Evolutionary conservation across 371 early-diverging fungal genomes (phyloP), one percentile per base, ranked within the genome.

Genomic region (Parasitella parasitica): DNA sequence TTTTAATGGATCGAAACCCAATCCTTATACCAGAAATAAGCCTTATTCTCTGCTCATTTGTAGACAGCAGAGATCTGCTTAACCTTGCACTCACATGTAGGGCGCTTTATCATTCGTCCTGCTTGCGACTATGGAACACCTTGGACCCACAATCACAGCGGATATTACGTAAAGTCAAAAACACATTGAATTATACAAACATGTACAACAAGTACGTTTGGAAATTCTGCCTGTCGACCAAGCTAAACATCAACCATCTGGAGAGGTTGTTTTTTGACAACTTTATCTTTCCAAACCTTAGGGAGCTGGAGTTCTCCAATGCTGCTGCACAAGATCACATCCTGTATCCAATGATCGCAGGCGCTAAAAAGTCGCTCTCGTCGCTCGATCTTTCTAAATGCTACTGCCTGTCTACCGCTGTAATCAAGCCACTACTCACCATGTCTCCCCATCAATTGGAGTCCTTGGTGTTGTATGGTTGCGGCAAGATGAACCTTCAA

Each of bases 351-450:
- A 72, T 79, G 38, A 66, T 79, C 24, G 53, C 66, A 2, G 52
- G 64, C 4, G 66, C 62, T 22, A 62, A 59, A n/a, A 61, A 54
- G 26, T 54, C 32, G 18, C 54, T 79, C 49, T 59, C 64, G 0
- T 72, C 76, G 30, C 59, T 76, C 27, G 67, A 79, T 36, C 51
- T 79, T 1, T 79, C 79, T 2, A 76, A 73, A 39, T 79, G 79
- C 26, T 79, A 79, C 20, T 71, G 76, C 52, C 59, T 79, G 18
- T 76, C 79, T 1, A 76, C 76, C 4, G 67, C 69, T 16, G 75
- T 72, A 6, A 76, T 79, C n/a, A 63, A 52, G 11, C 79, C 79
- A 0, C 54, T 79, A 4, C 36, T 76, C 9, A 18, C 49, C 7
- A 71, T 72, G 57, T 58, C 66, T 16, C 63, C 41, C 3, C 39